A percentile compares a stretch with the other conserved stretches of the same genome.
Evolutionary conservation across 768 basidiomycete species (phyloP).

Genomic region (Lactifluus subvellereus): DNA sequence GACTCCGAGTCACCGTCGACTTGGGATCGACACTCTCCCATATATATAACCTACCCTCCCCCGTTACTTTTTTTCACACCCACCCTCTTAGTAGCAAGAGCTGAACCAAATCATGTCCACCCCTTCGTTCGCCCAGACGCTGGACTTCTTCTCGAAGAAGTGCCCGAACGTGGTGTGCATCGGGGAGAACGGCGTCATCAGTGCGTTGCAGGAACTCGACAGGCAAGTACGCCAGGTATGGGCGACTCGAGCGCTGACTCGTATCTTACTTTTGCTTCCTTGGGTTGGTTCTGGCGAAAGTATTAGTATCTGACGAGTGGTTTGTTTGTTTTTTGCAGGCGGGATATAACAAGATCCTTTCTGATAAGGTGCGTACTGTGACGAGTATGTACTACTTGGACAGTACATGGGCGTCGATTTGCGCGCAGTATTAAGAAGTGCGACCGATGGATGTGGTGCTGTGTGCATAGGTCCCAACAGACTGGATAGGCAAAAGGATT

Average conservation of each 20-base stretch:
- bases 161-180: slow-evolving; percentile 70
- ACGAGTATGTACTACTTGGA: background rate
- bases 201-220: slow-evolving; percentile 67
- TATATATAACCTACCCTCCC: background rate
- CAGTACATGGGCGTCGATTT: background rate
- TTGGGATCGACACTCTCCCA: no score
- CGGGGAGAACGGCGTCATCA: slow-evolving; percentile 57
- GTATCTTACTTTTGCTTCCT: background rate
- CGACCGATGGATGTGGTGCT: background rate
- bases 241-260: background rate
- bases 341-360: slow-evolving; percentile 52
- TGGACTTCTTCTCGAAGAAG: slow-evolving; percentile 38
- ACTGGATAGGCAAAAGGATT: slow-evolving; percentile 68
- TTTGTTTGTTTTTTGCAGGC: slow-evolving; percentile 35
- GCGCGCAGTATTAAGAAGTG: background rate
- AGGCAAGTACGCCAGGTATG: slow-evolving; percentile 48
- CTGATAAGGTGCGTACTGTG: slow-evolving; percentile 44
- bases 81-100: background rate
- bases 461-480: slow-evolving; percentile 43
- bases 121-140: slow-evolving; percentile 5
- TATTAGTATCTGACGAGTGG: background rate
- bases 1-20: no score
- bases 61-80: background rate
- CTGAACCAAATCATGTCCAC: slow-evolving; percentile 5
- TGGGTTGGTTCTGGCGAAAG: background rate